Percentiles rank a stretch among this genome's conserved stretches.
Conservation (phyloP, 2,329 filamentous ascomycete species). For the Hymenotorrendiella dingleyae region DNA sequence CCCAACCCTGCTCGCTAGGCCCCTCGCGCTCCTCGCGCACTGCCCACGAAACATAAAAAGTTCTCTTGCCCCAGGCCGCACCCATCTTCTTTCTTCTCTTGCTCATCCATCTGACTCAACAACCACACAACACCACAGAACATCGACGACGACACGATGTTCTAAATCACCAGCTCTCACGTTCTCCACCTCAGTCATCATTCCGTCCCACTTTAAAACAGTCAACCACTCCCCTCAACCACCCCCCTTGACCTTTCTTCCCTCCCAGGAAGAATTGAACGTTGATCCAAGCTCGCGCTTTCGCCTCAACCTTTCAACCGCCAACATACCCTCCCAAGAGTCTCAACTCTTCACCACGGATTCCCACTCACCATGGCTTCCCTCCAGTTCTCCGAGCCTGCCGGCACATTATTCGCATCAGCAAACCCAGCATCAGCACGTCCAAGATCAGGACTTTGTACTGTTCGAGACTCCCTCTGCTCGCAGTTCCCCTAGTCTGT, state of each 20-base stretch:
- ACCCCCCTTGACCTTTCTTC: slow-evolving; percentile 46
- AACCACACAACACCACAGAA: slow-evolving; percentile 33
- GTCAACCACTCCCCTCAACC: slow-evolving; percentile 40
- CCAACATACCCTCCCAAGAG: slow-evolving; percentile 60
- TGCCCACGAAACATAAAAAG: neutral
- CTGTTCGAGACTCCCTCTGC: slow-evolving; percentile 38
- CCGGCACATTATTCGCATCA: slow-evolving; percentile 56
- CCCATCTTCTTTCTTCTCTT: slow-evolving; percentile 28
- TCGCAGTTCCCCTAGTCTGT: slow-evolving; percentile 30
- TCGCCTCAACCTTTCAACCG: slow-evolving; percentile 49
- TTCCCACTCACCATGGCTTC: slow-evolving; percentile 73
- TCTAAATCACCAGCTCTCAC: slow-evolving; percentile 45
- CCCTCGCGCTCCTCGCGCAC: neutral
- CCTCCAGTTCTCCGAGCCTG: slow-evolving; percentile 59
- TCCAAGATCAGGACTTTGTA: slow-evolving; percentile 62
- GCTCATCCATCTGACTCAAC: slow-evolving; percentile 33
- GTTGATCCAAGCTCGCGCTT: slow-evolving; percentile 54
- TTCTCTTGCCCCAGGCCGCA: slow-evolving; percentile 6
- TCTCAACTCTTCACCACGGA: slow-evolving; percentile 77
- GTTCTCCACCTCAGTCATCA: slow-evolving; percentile 41
- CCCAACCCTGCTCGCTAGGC: too few species aligned
- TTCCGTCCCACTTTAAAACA: slow-evolving; percentile 41
- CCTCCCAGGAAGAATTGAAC: slow-evolving; percentile 59
- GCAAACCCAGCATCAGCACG: slow-evolving; percentile 32
- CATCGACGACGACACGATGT: slow-evolving; percentile 45